Evolutionary conservation across 208 protist genomes (phyloP), one percentile per base, ranked within the genome.

Genomic region (Leishmania braziliensis): DNA sequence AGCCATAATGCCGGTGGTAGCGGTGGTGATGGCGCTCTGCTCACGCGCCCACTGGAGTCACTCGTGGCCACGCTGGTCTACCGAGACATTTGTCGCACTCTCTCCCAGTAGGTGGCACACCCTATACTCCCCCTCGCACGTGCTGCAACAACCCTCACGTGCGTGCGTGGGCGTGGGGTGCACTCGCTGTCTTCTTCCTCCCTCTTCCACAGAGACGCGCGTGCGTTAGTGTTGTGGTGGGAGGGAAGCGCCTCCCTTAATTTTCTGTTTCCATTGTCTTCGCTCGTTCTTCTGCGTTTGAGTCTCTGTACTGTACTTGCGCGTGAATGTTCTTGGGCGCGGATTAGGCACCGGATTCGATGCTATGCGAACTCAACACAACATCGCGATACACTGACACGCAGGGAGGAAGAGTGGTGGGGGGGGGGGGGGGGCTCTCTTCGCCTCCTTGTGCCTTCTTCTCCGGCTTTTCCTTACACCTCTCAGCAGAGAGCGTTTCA

Each of bases 51-150:
- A 29, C 43, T 85, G 10, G 82, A 85, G 71, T 81, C 82, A 5
- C 82, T 85, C 26, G 63, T 70, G 39, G 62, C 82, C 39, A 85
- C 82, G 77, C 76, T 85, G 53, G 82, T 85, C 77, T 75, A 85
- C 65, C 72, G 82, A 29, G 78, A 83, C 63, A 54, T 84, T 8
- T 36, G 50, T 8, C 75, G 26, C 5, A 76, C 36, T 14, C 56
- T 73, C 26, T 48, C 56, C 29, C 70, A 48, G 29, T 77, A 78
- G 33, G 16, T 12, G 46, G 23, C 70, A 63, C 43, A 65, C n/a
- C 68, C 62, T 23, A 23, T 12, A 74, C n/a, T 33, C 29, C 69
- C 62, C 16, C 26, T 54, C 29, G 54, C 50, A 16, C 12, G 26
- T 48, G 76, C 23, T 33, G n/a, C 36, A 29, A 5, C 36, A 16